Base-by-base conservation (phyloP, 345 rosid genomes). In the Eutrema japonicum region DNA sequence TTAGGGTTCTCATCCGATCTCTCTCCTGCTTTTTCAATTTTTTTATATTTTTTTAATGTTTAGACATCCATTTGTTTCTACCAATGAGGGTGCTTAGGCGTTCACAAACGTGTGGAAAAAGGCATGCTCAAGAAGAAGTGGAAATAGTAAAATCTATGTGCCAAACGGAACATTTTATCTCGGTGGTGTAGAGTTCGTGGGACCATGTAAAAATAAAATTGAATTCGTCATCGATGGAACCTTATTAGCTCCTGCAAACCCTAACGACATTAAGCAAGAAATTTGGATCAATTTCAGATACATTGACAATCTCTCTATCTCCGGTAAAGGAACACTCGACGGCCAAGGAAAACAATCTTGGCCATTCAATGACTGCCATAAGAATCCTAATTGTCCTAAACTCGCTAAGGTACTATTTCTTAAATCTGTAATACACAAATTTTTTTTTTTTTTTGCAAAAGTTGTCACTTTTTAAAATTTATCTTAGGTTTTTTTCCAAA, bases 21-120 rank as follows among this genome's bases (percentile, higher is more conserved):
- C 22, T 18, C 22, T 18, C 22, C 22, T 18, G 22, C 22, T 18
- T 18, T 18, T 18, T 18, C 22, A 18, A 18, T 0, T 18, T 18
- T 18, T 18, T 18, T 18, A 0, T 18, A 18, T 18, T 18, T 18
- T 18, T 18, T 18, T 18, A 18, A 18, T 18, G 22, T 0, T 18
- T 18, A 18, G 22, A 18, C 22, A 18, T 1, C 22, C 22, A 18
- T 18, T 18, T 18, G 22, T 18, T 18, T 18, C 22, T 18, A 18
- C 22, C 22, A 18, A 18, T 18, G 22, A 18, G 22, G 22, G 22
- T 18, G 1, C 22, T 22, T 57, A 57, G 63, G 46, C 27, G 13
- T 57, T 57, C 63, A n/a, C 63, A 57, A 57, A 57, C 27, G 35
- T 51, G 35, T 51, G 56, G 56, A 51, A 51, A 27, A 27, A 8